phyloP scores from a whole-genome alignment of 2,329 filamentous ascomycete genomes.

The Alternaria tenuissima region DNA sequence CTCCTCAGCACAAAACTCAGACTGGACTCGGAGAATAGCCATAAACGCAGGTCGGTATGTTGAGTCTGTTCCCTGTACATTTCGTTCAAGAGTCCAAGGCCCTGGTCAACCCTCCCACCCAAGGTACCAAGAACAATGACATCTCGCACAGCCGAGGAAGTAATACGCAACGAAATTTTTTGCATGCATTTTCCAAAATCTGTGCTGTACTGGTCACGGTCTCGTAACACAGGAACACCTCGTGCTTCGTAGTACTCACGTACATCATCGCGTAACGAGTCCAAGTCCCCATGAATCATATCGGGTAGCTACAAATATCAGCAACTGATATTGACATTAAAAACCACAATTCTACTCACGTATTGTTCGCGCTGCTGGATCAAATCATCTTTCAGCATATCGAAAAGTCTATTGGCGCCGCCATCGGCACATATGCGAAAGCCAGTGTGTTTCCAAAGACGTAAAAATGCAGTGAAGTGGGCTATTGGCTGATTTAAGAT shows the following conservation, averaged over 20 bases:
- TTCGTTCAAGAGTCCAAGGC: slow-evolving; percentile 86
- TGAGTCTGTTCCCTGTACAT: slow-evolving; percentile 65
- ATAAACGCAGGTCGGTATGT: slow-evolving; percentile 64
- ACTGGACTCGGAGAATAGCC: slow-evolving; percentile 81
- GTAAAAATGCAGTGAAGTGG: slow-evolving; percentile 59
- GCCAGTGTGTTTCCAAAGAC: slow-evolving; percentile 62
- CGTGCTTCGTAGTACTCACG: slow-evolving; percentile 71
- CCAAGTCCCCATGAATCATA: slow-evolving; percentile 87
- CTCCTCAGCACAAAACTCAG: slow-evolving; percentile 81
- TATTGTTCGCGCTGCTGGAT: slow-evolving; percentile 35
- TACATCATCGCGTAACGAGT: slow-evolving; percentile 75
- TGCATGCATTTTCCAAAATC: slow-evolving; percentile 86
- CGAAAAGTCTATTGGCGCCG: slow-evolving; percentile 79
- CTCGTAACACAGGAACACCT: slow-evolving; percentile 69
- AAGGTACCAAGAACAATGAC: slow-evolving; percentile 86
- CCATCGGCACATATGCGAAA: slow-evolving; percentile 87
- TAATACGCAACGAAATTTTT: slow-evolving; percentile 61
- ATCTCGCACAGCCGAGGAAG: slow-evolving; percentile 54
- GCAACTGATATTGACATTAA: neutral
- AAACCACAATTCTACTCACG: slow-evolving; percentile 32
- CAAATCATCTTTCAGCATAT: slow-evolving; percentile 53
- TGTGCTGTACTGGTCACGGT: slow-evolving; percentile 84
- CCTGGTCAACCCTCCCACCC: slow-evolving; percentile 91
- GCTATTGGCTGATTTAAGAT: slow-evolving; percentile 57
- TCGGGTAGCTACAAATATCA: slow-evolving; percentile 53